Percentiles rank a stretch among this genome's conserved stretches.
Conservation (phyloP, 495 filamentous ascomycete genomes). For the Daldinia bambusicola region DNA sequence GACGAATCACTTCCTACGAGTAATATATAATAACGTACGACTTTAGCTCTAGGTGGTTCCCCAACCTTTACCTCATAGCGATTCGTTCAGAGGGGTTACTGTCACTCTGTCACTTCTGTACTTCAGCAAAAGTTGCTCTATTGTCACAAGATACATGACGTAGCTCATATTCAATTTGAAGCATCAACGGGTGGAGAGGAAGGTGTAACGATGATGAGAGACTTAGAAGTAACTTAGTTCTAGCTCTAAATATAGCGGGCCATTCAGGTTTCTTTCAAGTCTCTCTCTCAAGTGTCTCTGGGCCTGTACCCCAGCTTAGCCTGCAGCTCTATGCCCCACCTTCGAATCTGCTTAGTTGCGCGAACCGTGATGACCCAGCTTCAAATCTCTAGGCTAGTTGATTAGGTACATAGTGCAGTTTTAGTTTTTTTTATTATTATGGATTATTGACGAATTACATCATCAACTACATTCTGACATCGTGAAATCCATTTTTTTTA, state of each 20-base stretch:
- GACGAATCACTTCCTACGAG: constrained; percentile 21
- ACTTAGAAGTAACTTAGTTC: constrained; percentile 28
- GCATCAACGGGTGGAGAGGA: constrained; percentile 22
- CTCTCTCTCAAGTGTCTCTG: no score
- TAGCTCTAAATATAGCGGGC: background rate
- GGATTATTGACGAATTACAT: constrained; percentile 33
- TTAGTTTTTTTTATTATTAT: constrained; percentile 26
- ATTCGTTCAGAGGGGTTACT: constrained; percentile 32
- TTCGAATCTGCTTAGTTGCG: constrained; percentile 13
- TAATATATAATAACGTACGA: constrained; percentile 29
- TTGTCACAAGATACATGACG: constrained; percentile 45
- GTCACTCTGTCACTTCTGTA: constrained; percentile 21
- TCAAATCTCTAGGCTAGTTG: constrained; percentile 3
- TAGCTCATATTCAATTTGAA: constrained; percentile 28
- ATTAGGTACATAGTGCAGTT: no score
- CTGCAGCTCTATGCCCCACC: constrained; percentile 24
- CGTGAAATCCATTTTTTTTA: constrained; percentile 25
- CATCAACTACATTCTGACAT: constrained; percentile 31
- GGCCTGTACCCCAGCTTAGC: constrained; percentile 7
- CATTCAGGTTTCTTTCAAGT: constrained; percentile 27
- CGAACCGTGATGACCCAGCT: constrained; percentile 20
- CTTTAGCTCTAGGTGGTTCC: constrained; percentile 25
- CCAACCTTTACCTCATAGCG: constrained; percentile 9
- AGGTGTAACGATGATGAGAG: constrained; percentile 16
- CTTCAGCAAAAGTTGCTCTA: constrained; percentile 22